These are phyloP conservation scores for Usnea hakonensis DNA, from an alignment of 495 filamentous ascomycete genomes.

Conservation along the genomic window DNA sequence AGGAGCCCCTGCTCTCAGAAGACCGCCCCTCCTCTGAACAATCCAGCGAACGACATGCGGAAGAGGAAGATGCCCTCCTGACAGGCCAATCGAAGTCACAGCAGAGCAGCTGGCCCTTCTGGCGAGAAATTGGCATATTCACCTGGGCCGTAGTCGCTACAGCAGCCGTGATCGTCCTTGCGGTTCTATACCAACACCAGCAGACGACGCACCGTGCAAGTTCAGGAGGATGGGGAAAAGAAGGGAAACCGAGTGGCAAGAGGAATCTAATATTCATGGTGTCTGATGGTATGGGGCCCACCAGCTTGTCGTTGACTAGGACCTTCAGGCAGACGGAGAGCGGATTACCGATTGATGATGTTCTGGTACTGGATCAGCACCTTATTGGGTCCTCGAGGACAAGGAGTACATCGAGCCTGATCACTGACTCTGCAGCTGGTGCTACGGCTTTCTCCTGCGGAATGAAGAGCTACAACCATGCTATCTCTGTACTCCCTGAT, in stretches of 20 bases:
- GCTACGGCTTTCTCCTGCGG: slow-evolving; percentile 94
- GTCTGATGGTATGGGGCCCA: slow-evolving; percentile 94
- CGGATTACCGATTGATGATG: slow-evolving; percentile 59
- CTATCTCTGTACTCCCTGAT: slow-evolving; percentile 82
- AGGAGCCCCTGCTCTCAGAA: slow-evolving; percentile 38
- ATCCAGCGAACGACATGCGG: slow-evolving; percentile 40
- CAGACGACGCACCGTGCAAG: slow-evolving; percentile 30
- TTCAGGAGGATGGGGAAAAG: slow-evolving; percentile 32
- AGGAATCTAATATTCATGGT: slow-evolving; percentile 98
- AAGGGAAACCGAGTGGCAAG: slow-evolving; percentile 59
- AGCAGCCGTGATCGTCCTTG: slow-evolving; percentile 63
- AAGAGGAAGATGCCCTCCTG: slow-evolving; percentile 60
- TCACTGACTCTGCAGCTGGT: slow-evolving; percentile 92
- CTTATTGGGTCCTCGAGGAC: slow-evolving; percentile 86
- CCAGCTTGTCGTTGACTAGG: slow-evolving; percentile 76
- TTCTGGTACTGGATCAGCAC: slow-evolving; percentile 72
- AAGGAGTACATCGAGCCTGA: slow-evolving; percentile 67
- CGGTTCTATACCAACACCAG: slow-evolving; percentile 64
- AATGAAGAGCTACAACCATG: slow-evolving; percentile 89
- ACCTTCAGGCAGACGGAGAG: slow-evolving; percentile 68
- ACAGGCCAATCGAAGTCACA: slow-evolving; percentile 45
- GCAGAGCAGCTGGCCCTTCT: slow-evolving; percentile 41
- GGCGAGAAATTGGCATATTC: slow-evolving; percentile 68
- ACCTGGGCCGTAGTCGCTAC: slow-evolving; percentile 88
- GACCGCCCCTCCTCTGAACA: slow-evolving; percentile 40